Base-by-base conservation (phyloP, 2,329 filamentous ascomycete genomes). In the Pezicula radicicola region DNA sequence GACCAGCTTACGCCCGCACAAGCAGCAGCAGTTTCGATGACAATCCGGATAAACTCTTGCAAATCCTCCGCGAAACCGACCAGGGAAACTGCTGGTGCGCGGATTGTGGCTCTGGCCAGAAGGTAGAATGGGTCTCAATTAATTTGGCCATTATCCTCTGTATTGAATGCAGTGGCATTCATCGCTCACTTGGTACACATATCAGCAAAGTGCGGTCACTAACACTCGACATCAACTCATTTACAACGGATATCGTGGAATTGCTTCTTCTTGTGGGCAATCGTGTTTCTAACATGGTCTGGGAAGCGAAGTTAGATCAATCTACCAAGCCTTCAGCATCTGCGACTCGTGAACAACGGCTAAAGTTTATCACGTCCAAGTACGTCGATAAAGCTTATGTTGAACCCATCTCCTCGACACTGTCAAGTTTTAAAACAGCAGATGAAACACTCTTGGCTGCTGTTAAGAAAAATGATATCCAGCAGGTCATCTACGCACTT, bases 81-180 rank as follows among this genome's bases (percentile, higher is more conserved):
- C 88, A 96, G 63, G 92, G 91, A 39, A 99, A 99, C 70, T 87
- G 84, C 60, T 89, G 88, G 81, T 99, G 94, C 67, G 94, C 94
- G 15, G 94, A 99, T 68, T 99, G 94, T 66, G 89, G 90, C 10
- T 95, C 91, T 7, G 87, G 88, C 33, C 83, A 85, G 65, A 97
- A 97, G 73, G 92, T 96, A 19, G 94, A 99, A 70, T 99, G 94
- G 94, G 94, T 97, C 27, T 97, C 94, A 0, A 96, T 99, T 72
- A 99, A 99, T 64, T 79, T 99, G 4, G 94, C 90, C 43, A 96
- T 99, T 54, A 87, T 99, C 49, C 80, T 99, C 18, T 99, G 94
- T 73, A 97, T 97, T 67, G 93, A 99, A 70, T 99, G 94, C 72
- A 96, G 92, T 67, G 94, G 94, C 57, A 97, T 99, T 55, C 94